Evolutionary conservation across 106 monocot species (phyloP).

Genomic region (Acanthochlamys bracteata): DNA sequence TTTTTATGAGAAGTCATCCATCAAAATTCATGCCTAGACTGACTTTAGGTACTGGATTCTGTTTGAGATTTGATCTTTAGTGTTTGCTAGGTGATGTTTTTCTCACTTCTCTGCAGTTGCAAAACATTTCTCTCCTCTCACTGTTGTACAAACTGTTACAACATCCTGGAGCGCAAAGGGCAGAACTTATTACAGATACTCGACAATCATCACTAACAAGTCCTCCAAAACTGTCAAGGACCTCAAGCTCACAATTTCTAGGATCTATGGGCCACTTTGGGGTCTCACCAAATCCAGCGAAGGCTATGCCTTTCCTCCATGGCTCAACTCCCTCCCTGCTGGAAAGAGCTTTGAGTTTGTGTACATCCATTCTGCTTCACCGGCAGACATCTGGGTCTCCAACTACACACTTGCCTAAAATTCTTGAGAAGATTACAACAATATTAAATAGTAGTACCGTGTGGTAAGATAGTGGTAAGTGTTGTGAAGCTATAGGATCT

Average conservation of each 20-base stretch:
- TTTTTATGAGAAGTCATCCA: too few species aligned
- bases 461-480: background rate
- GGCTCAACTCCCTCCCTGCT: constrained; percentile 39
- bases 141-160: constrained; percentile 42
- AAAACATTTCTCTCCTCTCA: constrained; percentile 22
- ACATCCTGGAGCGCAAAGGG: constrained; percentile 41
- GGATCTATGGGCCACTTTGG: constrained; percentile 56
- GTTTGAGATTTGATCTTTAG: too few species aligned
- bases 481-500: background rate
- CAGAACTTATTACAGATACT: constrained; percentile 47
- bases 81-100: too few species aligned
- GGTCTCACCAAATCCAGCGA: constrained; percentile 39
- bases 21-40: too few species aligned
- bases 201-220: constrained; percentile 50
- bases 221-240: constrained; percentile 41
- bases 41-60: too few species aligned
- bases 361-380: constrained; percentile 56
- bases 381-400: constrained; percentile 35
- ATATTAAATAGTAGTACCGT: background rate
- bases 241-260: constrained; percentile 34
- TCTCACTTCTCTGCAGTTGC: too few species aligned
- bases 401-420: constrained; percentile 40
- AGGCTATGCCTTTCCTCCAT: constrained; percentile 42
- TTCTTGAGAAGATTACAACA: background rate
- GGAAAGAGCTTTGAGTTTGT: constrained; percentile 67